phyloP scores from a whole-genome alignment of 768 basidiomycete species.

The Coprinellus micaceus region DNA sequence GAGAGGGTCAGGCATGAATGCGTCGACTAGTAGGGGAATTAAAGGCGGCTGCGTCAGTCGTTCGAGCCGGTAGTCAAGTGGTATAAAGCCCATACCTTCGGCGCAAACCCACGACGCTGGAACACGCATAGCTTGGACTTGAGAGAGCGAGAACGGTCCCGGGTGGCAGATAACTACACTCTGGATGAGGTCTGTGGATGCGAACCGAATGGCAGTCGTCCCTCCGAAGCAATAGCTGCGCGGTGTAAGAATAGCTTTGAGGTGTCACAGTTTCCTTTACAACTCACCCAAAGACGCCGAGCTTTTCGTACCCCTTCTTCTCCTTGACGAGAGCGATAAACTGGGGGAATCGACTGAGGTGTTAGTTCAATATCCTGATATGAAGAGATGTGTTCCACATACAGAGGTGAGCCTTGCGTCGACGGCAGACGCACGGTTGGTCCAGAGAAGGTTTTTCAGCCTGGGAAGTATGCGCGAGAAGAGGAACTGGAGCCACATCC shows the following conservation, averaged over 20 bases:
- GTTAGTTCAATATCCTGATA: too few relatives aligned
- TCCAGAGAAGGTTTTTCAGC: constrained; percentile 25
- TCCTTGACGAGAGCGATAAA: constrained; percentile 31
- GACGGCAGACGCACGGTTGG: constrained; percentile 29
- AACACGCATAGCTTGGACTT: constrained; percentile 35
- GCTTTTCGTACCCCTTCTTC: constrained; percentile 36
- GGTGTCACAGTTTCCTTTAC: neutral
- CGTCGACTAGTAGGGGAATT: too few relatives aligned
- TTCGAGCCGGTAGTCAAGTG: too few relatives aligned
- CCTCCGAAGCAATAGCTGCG: constrained; percentile 44
- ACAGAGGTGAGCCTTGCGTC: constrained; percentile 24
- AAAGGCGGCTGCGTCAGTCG: too few relatives aligned
- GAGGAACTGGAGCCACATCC: constrained; percentile 28
- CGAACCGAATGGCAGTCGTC: constrained; percentile 34
- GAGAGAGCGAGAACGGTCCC: constrained; percentile 26
- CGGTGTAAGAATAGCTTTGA: neutral
- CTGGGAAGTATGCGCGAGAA: constrained; percentile 20
- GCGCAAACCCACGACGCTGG: constrained; percentile 39
- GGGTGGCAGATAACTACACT: constrained; percentile 43
- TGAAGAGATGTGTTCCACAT: neutral
- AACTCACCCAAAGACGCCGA: constrained; percentile 37
- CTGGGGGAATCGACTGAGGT: constrained; percentile 15
- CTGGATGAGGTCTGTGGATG: constrained; percentile 31
- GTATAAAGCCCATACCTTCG: too few relatives aligned
- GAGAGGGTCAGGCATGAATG: constrained; percentile 27